Percentiles rank a stretch among this genome's conserved stretches.
These are phyloP conservation scores for Penicillium lagena DNA, from an alignment of 495 filamentous ascomycete genomes.

Conservation along the genomic window DNA sequence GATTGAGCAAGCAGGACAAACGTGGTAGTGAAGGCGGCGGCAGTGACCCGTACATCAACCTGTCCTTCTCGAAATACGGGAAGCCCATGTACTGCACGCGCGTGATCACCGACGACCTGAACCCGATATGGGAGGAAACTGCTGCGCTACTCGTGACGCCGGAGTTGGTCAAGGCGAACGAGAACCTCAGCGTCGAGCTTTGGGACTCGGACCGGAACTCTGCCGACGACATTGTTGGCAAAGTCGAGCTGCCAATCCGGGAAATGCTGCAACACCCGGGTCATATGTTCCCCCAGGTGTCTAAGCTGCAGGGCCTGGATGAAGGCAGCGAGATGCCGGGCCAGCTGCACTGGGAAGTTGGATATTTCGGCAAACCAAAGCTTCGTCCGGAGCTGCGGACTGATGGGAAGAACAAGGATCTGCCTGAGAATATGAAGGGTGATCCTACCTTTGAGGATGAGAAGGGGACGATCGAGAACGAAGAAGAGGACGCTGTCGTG, in stretches of 20 bases:
- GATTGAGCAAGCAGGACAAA: slow-evolving; percentile 85
- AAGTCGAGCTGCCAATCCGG: slow-evolving; percentile 86
- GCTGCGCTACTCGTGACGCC: slow-evolving; percentile 81
- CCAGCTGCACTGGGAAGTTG: slow-evolving; percentile 91
- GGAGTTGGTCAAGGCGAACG: slow-evolving; percentile 85
- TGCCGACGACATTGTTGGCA: slow-evolving; percentile 90
- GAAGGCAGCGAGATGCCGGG: slow-evolving; percentile 86
- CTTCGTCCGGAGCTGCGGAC: slow-evolving; percentile 76
- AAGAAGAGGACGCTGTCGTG: slow-evolving; percentile 73
- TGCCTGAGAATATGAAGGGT: slow-evolving; percentile 66
- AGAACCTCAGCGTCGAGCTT: slow-evolving; percentile 86
- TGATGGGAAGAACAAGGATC: slow-evolving; percentile 72
- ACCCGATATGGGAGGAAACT: slow-evolving; percentile 88
- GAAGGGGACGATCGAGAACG: slow-evolving; percentile 69
- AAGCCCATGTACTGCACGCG: slow-evolving; percentile 98
- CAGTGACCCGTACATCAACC: slow-evolving; percentile 83
- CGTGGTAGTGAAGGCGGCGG: slow-evolving; percentile 80
- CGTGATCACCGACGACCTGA: slow-evolving; percentile 90
- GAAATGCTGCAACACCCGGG: slow-evolving; percentile 92
- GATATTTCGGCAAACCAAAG: slow-evolving; percentile 84
- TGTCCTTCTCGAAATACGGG: slow-evolving; percentile 78
- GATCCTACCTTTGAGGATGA: slow-evolving; percentile 80
- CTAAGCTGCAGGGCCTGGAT: slow-evolving; percentile 72
- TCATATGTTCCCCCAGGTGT: slow-evolving; percentile 87
- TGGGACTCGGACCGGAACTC: slow-evolving; percentile 90